These are phyloP conservation scores for Novymonas esmeraldas DNA, from an alignment of 208 protist species.

Conservation along the genomic window DNA sequence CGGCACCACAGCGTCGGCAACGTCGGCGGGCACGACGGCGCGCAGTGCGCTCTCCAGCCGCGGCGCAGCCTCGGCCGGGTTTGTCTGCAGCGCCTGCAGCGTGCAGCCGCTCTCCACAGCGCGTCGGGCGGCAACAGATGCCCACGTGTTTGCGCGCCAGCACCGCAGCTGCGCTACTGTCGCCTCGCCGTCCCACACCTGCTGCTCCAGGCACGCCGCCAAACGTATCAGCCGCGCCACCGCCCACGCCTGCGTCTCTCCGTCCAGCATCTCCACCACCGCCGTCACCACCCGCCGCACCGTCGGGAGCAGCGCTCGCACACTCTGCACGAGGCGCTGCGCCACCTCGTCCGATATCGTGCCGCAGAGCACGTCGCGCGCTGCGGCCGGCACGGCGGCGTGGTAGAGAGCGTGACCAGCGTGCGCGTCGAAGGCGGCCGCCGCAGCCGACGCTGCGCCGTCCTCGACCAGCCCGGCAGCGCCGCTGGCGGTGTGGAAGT, in stretches of 20 bases:
- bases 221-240: constrained; percentile 65
- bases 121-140: background rate
- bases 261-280: constrained; percentile 67
- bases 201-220: constrained; percentile 54
- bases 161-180: constrained; percentile 56
- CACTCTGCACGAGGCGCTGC: constrained; percentile 48
- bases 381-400: constrained; percentile 23
- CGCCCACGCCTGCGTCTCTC: constrained; percentile 30
- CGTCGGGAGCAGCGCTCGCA: constrained; percentile 46
- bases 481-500: background rate
- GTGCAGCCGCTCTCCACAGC: constrained; percentile 14
- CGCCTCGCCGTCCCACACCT: constrained; percentile 59
- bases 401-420: constrained; percentile 29
- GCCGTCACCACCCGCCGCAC: constrained; percentile 53
- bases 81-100: constrained; percentile 27
- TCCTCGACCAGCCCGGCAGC: background rate
- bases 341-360: constrained; percentile 47
- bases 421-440: constrained; percentile 16
- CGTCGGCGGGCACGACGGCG: constrained; percentile 1
- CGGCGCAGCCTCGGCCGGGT: constrained; percentile 2
- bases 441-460: background rate
- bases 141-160: constrained; percentile 18
- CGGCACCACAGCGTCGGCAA: background rate
- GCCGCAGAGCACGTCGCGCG: constrained; percentile 43
- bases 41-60: constrained; percentile 16